Base-by-base conservation (phyloP, 129 eudicot species). In the Scalesia atractyloides region DNA sequence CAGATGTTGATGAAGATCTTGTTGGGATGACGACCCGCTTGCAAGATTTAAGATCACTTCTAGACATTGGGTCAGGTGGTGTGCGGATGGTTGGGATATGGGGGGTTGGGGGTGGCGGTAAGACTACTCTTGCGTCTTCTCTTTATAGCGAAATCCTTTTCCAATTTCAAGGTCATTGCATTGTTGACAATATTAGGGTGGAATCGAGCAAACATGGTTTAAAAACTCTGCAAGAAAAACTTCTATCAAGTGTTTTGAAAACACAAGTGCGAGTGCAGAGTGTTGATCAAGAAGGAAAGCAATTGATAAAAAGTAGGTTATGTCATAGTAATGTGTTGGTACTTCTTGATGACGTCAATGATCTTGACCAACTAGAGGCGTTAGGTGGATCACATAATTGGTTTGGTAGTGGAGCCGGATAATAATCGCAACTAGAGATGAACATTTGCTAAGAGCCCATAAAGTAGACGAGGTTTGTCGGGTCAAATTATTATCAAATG, bases 91-190 rank as follows among this genome's bases (percentile, higher is more conserved):
- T 54, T 54, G 61, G 61, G 1, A 54, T 19, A 54, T 54, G 61
- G 61, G 61, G 61, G 61, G 5, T 54, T 19, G 34, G 61, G 33
- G 61, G 61, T 54, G 9, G 61, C 3, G 61, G 61, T 54, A 54
- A 54, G 61, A 54, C 61, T 9, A 54, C 61, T 54, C 61, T 54
- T 54, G 61, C 61, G 10, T 8, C 34, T 54, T 19, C 30, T 19
- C 6, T 54, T 54, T 54, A 18, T 19, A 54, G 3, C 13, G 5
- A 54, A 19, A 54, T 54, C 13, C 18, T 10, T 19, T 1, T 1
- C 10, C 58, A 52, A 5, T 52, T 17, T 52, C 4, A 52, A 5
- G 24, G 26, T 6, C 12, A 19, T 8, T 54, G 61, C 34, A 54
- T 54, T 20, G 7, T 19, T 2, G 34, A 54, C 1, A 54, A 54